Conservation (phyloP, 768 basidiomycete genomes). For the Lactarius pseudohatsudake region DNA sequence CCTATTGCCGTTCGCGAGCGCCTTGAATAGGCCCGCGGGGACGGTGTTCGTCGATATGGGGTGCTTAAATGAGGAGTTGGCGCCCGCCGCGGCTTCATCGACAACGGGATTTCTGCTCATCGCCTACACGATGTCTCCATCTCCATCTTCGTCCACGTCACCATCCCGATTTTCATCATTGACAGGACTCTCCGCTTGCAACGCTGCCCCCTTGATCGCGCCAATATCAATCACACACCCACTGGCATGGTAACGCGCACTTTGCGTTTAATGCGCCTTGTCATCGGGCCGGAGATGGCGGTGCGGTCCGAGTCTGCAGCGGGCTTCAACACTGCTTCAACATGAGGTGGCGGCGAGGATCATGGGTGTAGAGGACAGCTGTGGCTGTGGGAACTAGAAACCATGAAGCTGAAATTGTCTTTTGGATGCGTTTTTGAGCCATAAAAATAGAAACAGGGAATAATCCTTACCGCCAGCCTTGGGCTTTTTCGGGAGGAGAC, state of each 20-base stretch:
- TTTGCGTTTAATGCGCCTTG: constrained; percentile 40
- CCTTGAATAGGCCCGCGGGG: constrained; percentile 85
- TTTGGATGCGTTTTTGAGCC: no score
- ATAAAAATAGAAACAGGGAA: no score
- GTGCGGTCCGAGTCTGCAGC: no score
- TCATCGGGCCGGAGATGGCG: constrained; percentile 38
- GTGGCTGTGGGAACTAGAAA: no score
- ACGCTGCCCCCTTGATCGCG: constrained; percentile 18
- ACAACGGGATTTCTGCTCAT: constrained; percentile 36
- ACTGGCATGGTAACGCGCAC: no score
- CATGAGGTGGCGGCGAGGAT: no score
- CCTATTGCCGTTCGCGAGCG: constrained; percentile 47
- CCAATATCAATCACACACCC: constrained; percentile 40
- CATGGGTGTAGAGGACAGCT: no score
- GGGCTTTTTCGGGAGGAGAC: no score
- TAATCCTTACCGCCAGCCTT: no score
- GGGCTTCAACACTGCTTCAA: no score
- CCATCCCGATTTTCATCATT: constrained; percentile 18
- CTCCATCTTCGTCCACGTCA: constrained; percentile 31
- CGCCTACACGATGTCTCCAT: constrained; percentile 8
- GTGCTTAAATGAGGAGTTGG: constrained; percentile 75
- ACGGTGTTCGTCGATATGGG: constrained; percentile 68
- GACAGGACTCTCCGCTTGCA: background rate
- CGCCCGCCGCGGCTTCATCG: constrained; percentile 54
- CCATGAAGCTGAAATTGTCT: no score